A percentile compares a stretch with the other conserved stretches of the same genome.
phyloP scores from a whole-genome alignment of 139 green algal species.

The Coelastrella sp. region DNA sequence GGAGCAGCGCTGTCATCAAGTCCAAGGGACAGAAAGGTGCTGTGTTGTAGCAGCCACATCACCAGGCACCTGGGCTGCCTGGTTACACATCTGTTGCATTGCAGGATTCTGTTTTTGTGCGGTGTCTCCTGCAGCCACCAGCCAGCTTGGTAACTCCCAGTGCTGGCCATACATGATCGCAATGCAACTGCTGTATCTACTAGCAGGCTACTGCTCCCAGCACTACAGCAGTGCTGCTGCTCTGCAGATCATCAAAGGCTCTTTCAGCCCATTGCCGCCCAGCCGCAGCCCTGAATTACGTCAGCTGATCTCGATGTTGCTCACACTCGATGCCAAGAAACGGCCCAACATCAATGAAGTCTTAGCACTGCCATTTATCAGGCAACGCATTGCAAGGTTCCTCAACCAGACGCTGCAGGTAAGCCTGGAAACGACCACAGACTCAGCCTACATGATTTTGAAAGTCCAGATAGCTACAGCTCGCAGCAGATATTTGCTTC shows the following conservation, averaged over 20 bases:
- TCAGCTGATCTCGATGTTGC: slow-evolving; percentile 70
- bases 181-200: no score
- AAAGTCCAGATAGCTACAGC: neutral
- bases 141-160: neutral
- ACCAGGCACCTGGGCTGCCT: no score
- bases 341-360: slow-evolving; percentile 79
- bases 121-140: neutral
- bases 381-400: slow-evolving; percentile 71
- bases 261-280: slow-evolving; percentile 54
- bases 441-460: no score
- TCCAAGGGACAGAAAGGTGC: no score
- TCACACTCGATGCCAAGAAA: slow-evolving; percentile 61
- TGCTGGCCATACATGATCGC: neutral
- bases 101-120: no score
- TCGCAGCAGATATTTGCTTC: neutral
- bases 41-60: no score
- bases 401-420: slow-evolving; percentile 70
- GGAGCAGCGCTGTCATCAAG: no score
- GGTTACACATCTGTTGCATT: neutral
- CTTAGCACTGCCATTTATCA: slow-evolving; percentile 68
- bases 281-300: slow-evolving; percentile 63
- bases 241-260: slow-evolving; percentile 70
- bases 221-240: neutral
- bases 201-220: no score
- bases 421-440: neutral